Base-by-base conservation (phyloP, 2,329 filamentous ascomycete species). In the Arthrobotrys entomopaga region DNA sequence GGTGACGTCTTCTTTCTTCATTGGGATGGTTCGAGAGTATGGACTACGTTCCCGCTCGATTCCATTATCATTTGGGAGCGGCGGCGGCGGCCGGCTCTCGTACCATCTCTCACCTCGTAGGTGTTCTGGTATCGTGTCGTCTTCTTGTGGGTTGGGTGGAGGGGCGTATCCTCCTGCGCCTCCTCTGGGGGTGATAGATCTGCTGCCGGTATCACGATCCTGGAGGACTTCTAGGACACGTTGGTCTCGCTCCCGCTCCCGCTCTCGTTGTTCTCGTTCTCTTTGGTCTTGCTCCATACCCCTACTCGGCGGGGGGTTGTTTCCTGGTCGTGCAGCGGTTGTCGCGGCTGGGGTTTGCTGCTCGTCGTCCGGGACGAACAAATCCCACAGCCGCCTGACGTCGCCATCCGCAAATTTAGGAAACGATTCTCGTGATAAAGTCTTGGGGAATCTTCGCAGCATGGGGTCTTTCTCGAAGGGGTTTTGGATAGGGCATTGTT, bases 401-500 rank as follows among this genome's bases (percentile, higher is more conserved):
- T 75, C 71, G 11, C 71, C 65, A 34, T 75, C 71, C 42, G 40
- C 52, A 46, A 42, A 75, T 20, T 75, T 75, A 13, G 71, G 71
- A 40, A 75, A 75, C n/a, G 71, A 59, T 15, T 75, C 71, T 22
- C 71, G 56, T 0, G 64, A 57, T n/a, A 75, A 26, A 4, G 71
- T 75, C 43, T 75, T 75, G 13, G 71, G 71, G 53, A 75, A 75
- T 34, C 71, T 69, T 42, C 57, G 49, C 15, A 75, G 46, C 57
- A 65, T 65, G 10, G 71, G 64, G 46, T 75, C 71, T 20, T 64
- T 74, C 29, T 72, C 66, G 26, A 77, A 75, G 2, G 73, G 60
- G 22, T 78, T 77, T 4, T 76, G 67, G 26, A 79, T 71, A 1
- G 75, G 74, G 56, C 77, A 78, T 22, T 67, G 60, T 19, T 67